Percentiles rank a stretch among this genome's conserved stretches.
phyloP scores from a whole-genome alignment of 345 rosid species.

The Pistacia integerrima region DNA sequence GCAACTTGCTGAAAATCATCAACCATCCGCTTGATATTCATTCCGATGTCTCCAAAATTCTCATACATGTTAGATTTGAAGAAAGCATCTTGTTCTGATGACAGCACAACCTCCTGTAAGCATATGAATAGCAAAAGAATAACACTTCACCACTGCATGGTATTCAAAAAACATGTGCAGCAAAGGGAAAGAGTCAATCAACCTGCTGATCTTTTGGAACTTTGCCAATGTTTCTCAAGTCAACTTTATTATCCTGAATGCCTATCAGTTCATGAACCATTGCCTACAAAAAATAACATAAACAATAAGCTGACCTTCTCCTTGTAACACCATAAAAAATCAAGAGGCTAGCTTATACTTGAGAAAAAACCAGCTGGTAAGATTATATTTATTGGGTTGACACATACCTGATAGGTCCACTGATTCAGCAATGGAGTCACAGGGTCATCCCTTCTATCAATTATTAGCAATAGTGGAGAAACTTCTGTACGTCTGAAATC shows the following conservation, averaged over 20 bases:
- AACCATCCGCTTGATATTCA: constrained; percentile 96
- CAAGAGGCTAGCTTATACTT: constrained; percentile 17
- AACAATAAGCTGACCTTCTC: constrained; percentile 25
- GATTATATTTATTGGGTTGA: constrained; percentile 19
- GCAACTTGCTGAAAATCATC: constrained; percentile 98
- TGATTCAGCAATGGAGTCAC: constrained; percentile 94
- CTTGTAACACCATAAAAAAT: constrained; percentile 10
- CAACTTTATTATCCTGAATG: constrained; percentile 93
- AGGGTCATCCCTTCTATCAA: constrained; percentile 98
- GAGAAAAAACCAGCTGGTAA: constrained; percentile 14
- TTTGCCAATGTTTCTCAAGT: constrained; percentile 67
- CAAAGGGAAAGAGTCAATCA: constrained; percentile 21
- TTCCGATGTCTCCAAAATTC: constrained; percentile 98
- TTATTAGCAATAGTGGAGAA: constrained; percentile 75
- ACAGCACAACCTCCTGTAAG: constrained; percentile 87
- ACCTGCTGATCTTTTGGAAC: constrained; percentile 89
- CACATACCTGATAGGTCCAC: constrained; percentile 94
- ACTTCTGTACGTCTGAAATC: constrained; percentile 94
- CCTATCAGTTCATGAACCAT: constrained; percentile 96
- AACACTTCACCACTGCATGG: background rate
- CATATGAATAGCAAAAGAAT: constrained; percentile 19
- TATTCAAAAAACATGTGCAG: background rate
- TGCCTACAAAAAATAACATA: constrained; percentile 54
- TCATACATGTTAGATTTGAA: constrained; percentile 90
- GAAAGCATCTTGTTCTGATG: constrained; percentile 92